Percentiles rank a stretch among this genome's conserved stretches.
These are phyloP conservation scores for Ceratocystis huliohia DNA, from an alignment of 2,329 filamentous ascomycete genomes.

Conservation along the genomic window DNA sequence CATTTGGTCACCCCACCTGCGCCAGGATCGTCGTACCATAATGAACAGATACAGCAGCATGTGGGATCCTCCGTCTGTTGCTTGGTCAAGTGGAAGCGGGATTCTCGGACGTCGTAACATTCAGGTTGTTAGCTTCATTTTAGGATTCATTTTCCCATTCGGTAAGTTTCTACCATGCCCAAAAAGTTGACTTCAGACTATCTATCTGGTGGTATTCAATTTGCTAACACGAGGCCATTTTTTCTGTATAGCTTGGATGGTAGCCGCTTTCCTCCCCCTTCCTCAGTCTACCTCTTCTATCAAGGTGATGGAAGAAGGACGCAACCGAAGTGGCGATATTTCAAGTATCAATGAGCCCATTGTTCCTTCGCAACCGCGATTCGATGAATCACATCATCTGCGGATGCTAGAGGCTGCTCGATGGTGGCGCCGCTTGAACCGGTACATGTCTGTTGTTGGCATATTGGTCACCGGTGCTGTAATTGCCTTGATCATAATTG, in stretches of 20 bases:
- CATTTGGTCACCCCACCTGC: constrained; percentile 63
- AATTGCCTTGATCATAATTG: constrained; percentile 39
- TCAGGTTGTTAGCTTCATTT: constrained; percentile 61
- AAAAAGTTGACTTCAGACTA: constrained; percentile 12
- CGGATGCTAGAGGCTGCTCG: constrained; percentile 34
- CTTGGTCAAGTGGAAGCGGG: constrained; percentile 48
- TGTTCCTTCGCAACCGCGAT: constrained; percentile 8
- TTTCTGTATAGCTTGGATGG: constrained; percentile 54
- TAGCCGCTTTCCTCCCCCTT: constrained; percentile 61
- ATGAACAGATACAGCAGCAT: constrained; percentile 29
- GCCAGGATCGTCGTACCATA: constrained; percentile 46
- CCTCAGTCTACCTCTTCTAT: constrained; percentile 45
- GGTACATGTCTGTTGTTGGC: constrained; percentile 45
- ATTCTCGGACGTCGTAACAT: constrained; percentile 55
- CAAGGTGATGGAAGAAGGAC: constrained; percentile 37
- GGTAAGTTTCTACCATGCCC: constrained; percentile 34
- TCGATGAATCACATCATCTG: constrained; percentile 19
- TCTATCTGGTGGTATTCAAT: constrained; percentile 22
- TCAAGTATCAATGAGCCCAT: constrained; percentile 6
- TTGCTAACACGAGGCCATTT: constrained; percentile 20
- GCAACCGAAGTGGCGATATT: constrained; percentile 15
- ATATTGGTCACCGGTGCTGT: constrained; percentile 42
- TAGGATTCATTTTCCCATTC: constrained; percentile 67
- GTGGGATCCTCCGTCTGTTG: constrained; percentile 62
- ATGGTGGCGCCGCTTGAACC: constrained; percentile 50